These are phyloP conservation scores for Syncephalastrum contaminatum DNA, from an alignment of 371 early-diverging fungal species.

Conservation along the genomic window DNA sequence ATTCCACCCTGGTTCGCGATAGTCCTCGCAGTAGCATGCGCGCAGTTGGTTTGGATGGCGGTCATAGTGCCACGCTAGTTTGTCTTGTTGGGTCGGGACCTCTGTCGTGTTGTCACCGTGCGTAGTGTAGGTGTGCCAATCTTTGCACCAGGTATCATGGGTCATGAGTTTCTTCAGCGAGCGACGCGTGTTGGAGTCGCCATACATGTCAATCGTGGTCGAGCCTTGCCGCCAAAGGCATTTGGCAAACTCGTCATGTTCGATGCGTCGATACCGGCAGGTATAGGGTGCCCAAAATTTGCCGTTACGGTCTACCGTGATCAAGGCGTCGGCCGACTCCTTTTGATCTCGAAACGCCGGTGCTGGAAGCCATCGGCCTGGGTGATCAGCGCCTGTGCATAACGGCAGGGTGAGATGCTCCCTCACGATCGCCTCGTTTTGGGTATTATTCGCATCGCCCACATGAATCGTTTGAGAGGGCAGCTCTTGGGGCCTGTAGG, in stretches of 20 bases:
- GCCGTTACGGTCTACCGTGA: constrained; percentile 18
- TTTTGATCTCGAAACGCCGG: constrained; percentile 11
- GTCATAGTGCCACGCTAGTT: constrained; percentile 12
- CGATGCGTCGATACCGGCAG: constrained; percentile 41
- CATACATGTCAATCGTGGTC: constrained; percentile 40
- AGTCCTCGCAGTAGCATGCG: constrained; percentile 53
- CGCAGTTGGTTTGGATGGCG: constrained; percentile 22
- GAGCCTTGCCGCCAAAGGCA: constrained; percentile 38
- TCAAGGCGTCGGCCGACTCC: constrained; percentile 6
- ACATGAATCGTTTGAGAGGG: neutral
- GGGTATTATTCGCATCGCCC: neutral
- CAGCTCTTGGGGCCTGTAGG: constrained; percentile 29
- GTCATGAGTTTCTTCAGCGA: constrained; percentile 50
- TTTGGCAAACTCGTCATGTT: constrained; percentile 36
- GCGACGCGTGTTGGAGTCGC: constrained; percentile 57
- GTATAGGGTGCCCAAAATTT: constrained; percentile 52
- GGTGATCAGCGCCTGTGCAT: constrained; percentile 34
- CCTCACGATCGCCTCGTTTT: constrained; percentile 5
- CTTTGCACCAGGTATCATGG: constrained; percentile 50
- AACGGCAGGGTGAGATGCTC: constrained; percentile 42
- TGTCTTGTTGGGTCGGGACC: neutral
- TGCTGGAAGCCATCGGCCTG: constrained; percentile 48
- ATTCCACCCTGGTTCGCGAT: constrained; percentile 37
- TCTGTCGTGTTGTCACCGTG: neutral
- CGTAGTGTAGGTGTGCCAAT: constrained; percentile 10